These are phyloP conservation scores for Dinochytrium kinnereticum DNA, from an alignment of 371 early-diverging fungal genomes.

Conservation along the genomic window DNA sequence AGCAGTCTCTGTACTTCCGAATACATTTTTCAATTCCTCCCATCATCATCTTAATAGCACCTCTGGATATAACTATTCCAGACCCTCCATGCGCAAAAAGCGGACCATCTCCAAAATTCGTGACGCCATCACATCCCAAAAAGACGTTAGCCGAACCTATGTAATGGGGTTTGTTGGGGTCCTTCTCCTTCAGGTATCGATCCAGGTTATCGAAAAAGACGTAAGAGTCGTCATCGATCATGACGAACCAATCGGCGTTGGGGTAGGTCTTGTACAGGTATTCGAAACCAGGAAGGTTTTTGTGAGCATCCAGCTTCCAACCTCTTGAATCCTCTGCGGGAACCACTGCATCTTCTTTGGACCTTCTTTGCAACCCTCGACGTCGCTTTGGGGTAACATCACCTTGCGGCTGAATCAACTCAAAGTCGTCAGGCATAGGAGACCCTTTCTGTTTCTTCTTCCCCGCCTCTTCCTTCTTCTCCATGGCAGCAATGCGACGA, in stretches of 20 bases:
- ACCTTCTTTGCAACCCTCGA: neutral
- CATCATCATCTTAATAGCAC: constrained; percentile 46
- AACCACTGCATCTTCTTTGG: constrained; percentile 6
- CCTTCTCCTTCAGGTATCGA: constrained; percentile 25
- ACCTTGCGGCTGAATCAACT: neutral
- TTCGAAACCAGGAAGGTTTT: constrained; percentile 58
- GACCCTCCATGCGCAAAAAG: constrained; percentile 58
- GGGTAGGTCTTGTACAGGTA: constrained; percentile 47
- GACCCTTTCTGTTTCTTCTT: neutral
- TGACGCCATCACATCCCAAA: constrained; percentile 54
- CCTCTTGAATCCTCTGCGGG: constrained; percentile 36
- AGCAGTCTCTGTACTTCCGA: constrained; percentile 51
- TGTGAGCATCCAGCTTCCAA: constrained; percentile 58
- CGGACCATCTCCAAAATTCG: constrained; percentile 49
- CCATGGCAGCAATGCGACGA: neutral
- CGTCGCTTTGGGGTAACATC: too few species aligned
- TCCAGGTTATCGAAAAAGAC: constrained; percentile 49
- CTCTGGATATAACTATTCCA: constrained; percentile 57
- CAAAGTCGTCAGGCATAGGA: neutral
- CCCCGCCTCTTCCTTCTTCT: neutral
- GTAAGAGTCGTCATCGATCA: constrained; percentile 64
- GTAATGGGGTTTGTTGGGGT: constrained; percentile 34
- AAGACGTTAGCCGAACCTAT: constrained; percentile 44
- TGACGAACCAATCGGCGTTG: constrained; percentile 57
- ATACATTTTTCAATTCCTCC: constrained; percentile 45